phyloP scores from a whole-genome alignment of 176 grass and related monocot species.

The Oryza australiensis region DNA sequence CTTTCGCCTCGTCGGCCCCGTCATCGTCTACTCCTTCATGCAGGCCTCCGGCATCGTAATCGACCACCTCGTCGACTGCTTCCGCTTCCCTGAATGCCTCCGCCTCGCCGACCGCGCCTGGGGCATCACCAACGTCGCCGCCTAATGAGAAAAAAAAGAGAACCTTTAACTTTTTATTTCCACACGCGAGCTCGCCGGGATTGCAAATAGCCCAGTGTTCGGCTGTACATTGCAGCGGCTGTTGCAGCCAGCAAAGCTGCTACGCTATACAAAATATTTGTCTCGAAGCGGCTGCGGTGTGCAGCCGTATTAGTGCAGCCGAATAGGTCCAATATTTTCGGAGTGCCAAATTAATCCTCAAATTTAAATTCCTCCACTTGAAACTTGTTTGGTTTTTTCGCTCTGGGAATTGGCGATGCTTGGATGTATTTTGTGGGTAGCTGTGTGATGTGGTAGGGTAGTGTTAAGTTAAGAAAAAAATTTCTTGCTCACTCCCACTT shows the following conservation, averaged over 20 bases:
- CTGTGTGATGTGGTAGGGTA: conserved; percentile 1
- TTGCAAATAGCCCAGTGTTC: too few species aligned
- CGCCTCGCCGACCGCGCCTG: conserved; percentile 67
- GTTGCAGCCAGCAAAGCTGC: too few species aligned
- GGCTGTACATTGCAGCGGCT: too few species aligned
- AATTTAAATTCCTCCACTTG: too few species aligned
- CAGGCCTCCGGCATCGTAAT: conserved; percentile 79
- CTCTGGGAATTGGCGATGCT: neutral
- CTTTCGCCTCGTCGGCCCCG: conserved; percentile 82
- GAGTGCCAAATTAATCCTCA: too few species aligned
- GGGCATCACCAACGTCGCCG: conserved; percentile 81
- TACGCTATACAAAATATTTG: too few species aligned
- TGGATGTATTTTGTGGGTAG: neutral
- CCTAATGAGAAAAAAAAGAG: neutral
- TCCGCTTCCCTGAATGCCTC: conserved; percentile 69
- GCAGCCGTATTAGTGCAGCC: too few species aligned
- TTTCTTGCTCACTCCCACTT: neutral
- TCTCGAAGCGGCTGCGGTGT: too few species aligned
- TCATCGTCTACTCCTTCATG: conserved; percentile 99
- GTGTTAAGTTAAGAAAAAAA: conserved; percentile 28
- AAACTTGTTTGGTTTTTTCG: neutral
- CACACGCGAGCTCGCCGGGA: too few species aligned
- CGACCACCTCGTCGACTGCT: conserved; percentile 88
- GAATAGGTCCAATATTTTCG: too few species aligned
- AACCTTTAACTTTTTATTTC: too few species aligned